These are phyloP conservation scores for Lunularia cruciata DNA, from an alignment of 225 moss, liverwort and hornwort species.

Conservation along the genomic window DNA sequence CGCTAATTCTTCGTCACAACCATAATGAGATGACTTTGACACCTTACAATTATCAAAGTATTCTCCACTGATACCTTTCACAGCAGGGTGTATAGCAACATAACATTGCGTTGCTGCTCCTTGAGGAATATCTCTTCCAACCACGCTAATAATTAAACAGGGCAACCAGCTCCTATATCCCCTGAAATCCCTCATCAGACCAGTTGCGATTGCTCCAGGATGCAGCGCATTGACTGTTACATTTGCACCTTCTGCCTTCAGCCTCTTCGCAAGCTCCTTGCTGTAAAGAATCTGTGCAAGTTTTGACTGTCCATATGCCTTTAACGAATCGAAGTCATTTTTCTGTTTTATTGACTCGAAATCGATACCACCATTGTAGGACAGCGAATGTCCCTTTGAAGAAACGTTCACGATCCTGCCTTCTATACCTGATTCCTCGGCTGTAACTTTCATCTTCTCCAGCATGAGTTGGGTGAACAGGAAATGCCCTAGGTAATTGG, in stretches of 20 bases:
- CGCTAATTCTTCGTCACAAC: background rate
- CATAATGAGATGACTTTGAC: background rate
- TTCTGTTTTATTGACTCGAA: constrained; percentile 26
- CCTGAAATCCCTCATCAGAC: constrained; percentile 1
- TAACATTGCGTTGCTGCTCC: constrained; percentile 15
- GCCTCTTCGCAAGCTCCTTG: constrained; percentile 33
- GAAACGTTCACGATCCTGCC: constrained; percentile 46
- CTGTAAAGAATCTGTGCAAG: constrained; percentile 27
- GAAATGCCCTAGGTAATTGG: constrained; percentile 39
- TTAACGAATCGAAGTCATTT: background rate
- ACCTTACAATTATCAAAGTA: constrained; percentile 15
- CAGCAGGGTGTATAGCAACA: constrained; percentile 5
- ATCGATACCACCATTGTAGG: constrained; percentile 19
- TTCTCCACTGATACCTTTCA: constrained; percentile 14
- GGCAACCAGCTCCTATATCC: background rate
- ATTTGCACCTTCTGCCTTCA: constrained; percentile 32
- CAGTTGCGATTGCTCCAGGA: constrained; percentile 31
- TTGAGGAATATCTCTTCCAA: constrained; percentile 11
- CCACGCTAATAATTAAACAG: background rate
- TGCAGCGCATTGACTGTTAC: constrained; percentile 36
- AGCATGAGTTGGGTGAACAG: constrained; percentile 38
- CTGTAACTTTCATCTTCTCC: constrained; percentile 40
- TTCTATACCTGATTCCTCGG: constrained; percentile 25
- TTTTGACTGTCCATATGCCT: constrained; percentile 31
- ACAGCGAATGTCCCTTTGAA: background rate